Conservation (phyloP, 2,329 filamentous ascomycete species). For the Aaosphaeria arxii region DNA sequence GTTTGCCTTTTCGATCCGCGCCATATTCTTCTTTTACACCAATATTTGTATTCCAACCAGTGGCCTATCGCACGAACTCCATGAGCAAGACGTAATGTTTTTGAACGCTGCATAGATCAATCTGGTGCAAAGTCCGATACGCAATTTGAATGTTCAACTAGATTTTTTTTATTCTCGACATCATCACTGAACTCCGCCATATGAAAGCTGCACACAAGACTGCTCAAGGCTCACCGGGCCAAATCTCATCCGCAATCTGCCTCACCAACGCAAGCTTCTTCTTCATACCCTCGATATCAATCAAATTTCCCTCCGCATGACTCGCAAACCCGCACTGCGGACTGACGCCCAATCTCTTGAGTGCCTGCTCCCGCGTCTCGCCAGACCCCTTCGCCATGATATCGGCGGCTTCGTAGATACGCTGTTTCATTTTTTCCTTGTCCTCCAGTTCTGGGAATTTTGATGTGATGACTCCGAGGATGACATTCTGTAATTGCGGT, state of each 20-base stretch:
- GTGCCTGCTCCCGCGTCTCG: conserved; percentile 61
- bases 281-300: conserved; percentile 65
- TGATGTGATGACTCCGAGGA: conserved; percentile 41
- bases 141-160: too few relatives aligned
- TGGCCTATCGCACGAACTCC: too few relatives aligned
- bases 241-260: conserved; percentile 68
- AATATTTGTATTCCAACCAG: too few relatives aligned
- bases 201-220: not conserved
- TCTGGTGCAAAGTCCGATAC: too few relatives aligned
- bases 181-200: too few relatives aligned
- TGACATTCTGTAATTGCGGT: conserved; percentile 28
- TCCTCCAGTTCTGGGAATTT: conserved; percentile 43
- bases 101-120: too few relatives aligned
- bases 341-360: conserved; percentile 54
- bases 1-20: too few relatives aligned
- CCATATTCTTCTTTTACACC: too few relatives aligned
- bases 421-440: conserved; percentile 40
- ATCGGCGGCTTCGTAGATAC: conserved; percentile 51
- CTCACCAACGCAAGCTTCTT: conserved; percentile 69
- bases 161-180: too few relatives aligned
- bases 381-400: conserved; percentile 65
- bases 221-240: conserved; percentile 52
- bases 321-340: conserved; percentile 51
- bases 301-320: conserved; percentile 67
- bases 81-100: too few relatives aligned